These are phyloP conservation scores for Guyanaporus albipodus DNA, from an alignment of 768 basidiomycete species.

Conservation along the genomic window DNA sequence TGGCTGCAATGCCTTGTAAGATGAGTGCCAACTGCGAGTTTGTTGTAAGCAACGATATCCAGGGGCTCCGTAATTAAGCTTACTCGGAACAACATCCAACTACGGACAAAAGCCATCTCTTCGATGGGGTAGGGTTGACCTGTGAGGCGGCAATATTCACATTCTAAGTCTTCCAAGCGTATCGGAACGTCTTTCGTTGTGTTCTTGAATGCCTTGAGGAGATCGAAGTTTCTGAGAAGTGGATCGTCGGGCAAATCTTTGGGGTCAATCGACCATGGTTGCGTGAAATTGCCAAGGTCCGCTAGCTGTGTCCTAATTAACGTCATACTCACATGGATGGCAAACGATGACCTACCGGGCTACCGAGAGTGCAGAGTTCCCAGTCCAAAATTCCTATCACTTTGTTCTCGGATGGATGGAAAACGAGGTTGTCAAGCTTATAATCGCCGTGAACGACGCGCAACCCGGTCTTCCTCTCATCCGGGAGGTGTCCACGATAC, in stretches of 20 bases:
- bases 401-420: conserved; percentile 85
- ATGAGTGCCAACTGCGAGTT: conserved; percentile 66
- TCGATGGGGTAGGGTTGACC: conserved; percentile 67
- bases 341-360: conserved; percentile 59
- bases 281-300: conserved; percentile 86
- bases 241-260: conserved; percentile 33
- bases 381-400: conserved; percentile 97
- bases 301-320: conserved; percentile 50
- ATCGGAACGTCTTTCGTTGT: conserved; percentile 54
- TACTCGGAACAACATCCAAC: conserved; percentile 84
- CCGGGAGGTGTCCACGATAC: conserved; percentile 72
- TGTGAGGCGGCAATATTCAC: conserved; percentile 71
- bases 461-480: conserved; percentile 68
- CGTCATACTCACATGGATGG: neutral
- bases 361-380: conserved; percentile 95
- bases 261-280: conserved; percentile 69
- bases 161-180: conserved; percentile 67
- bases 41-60: conserved; percentile 1
- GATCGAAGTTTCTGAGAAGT: conserved; percentile 8
- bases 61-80: conserved; percentile 12
- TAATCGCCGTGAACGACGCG: conserved; percentile 98
- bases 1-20: conserved; percentile 85
- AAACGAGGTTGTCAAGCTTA: conserved; percentile 96
- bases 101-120: conserved; percentile 76
- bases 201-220: conserved; percentile 64